Evolutionary conservation across 768 basidiomycete species (phyloP).

Genomic region (Rhizopogon vesiculosus): DNA sequence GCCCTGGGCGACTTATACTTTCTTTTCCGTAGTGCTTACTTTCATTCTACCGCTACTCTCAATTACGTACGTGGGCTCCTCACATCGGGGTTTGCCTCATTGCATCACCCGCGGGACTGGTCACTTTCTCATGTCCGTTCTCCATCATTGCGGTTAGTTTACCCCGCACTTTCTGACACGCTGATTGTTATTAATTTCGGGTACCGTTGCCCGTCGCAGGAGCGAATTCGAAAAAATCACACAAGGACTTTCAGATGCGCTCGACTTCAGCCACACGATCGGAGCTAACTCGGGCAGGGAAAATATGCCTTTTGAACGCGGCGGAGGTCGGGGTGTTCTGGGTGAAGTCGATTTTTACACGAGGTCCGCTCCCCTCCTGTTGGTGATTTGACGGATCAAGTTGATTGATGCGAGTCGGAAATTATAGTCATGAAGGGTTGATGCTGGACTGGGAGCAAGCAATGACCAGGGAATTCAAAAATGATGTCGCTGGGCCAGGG

Average conservation of each 20-base stretch:
- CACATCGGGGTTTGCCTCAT: constrained; percentile 89
- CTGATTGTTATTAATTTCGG: constrained; percentile 3
- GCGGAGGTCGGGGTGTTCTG: constrained; percentile 65
- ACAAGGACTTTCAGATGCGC: constrained; percentile 79
- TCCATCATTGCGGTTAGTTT: constrained; percentile 58
- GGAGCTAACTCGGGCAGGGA: constrained; percentile 57
- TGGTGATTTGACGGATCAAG: neutral
- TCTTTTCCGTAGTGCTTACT: constrained; percentile 71
- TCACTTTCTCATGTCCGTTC: constrained; percentile 90
- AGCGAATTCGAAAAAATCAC: constrained; percentile 84
- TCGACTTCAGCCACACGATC: constrained; percentile 90
- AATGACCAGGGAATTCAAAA: constrained; percentile 63
- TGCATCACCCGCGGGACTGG: constrained; percentile 89
- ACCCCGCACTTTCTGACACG: neutral
- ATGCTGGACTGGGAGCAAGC: constrained; percentile 92
- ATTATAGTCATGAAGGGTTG: constrained; percentile 80
- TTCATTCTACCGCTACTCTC: constrained; percentile 89
- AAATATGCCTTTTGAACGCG: constrained; percentile 55
- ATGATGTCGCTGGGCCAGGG: neutral
- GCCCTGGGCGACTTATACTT: constrained; percentile 4
- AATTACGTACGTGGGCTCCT: constrained; percentile 90
- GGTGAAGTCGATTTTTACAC: constrained; percentile 95
- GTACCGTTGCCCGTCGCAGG: constrained; percentile 30
- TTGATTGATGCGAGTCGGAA: neutral
- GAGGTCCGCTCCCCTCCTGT: constrained; percentile 42